phyloP scores from a whole-genome alignment of 495 filamentous ascomycete species.

The Xylaria nigripes region DNA sequence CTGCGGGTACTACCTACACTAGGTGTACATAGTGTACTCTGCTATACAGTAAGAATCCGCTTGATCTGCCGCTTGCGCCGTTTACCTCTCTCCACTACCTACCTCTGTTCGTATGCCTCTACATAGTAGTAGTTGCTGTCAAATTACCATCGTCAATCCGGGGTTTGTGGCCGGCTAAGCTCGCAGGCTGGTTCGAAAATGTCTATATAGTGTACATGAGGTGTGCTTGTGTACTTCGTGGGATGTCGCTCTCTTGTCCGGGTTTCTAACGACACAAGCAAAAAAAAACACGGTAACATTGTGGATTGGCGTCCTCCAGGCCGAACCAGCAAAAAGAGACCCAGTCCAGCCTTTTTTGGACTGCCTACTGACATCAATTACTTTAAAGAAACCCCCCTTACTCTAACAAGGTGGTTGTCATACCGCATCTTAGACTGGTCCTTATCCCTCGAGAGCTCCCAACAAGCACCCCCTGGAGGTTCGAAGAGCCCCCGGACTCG shows the following conservation, averaged over 20 bases:
- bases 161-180: not conserved
- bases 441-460: conserved; percentile 26
- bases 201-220: conserved; percentile 6
- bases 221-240: not conserved
- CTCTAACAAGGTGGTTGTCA: conserved; percentile 28
- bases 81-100: not conserved
- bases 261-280: conserved; percentile 1
- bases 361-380: conserved; percentile 12
- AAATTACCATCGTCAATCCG: conserved; percentile 1
- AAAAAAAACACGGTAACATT: conserved; percentile 11
- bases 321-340: conserved; percentile 5
- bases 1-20: not conserved
- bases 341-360: conserved; percentile 10
- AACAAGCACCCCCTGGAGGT: conserved; percentile 25
- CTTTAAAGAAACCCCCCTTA: conserved; percentile 18
- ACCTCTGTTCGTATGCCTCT: not conserved
- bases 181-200: not conserved
- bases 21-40: not conserved
- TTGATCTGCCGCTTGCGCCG: not conserved
- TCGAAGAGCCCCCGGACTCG: conserved; percentile 19
- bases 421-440: conserved; percentile 23
- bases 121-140: not conserved
- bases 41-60: not conserved
- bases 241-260: conserved; percentile 3
- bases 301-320: conserved; percentile 13